Evolutionary conservation across 768 basidiomycete species (phyloP).

Genomic region (Auricularia sp.): DNA sequence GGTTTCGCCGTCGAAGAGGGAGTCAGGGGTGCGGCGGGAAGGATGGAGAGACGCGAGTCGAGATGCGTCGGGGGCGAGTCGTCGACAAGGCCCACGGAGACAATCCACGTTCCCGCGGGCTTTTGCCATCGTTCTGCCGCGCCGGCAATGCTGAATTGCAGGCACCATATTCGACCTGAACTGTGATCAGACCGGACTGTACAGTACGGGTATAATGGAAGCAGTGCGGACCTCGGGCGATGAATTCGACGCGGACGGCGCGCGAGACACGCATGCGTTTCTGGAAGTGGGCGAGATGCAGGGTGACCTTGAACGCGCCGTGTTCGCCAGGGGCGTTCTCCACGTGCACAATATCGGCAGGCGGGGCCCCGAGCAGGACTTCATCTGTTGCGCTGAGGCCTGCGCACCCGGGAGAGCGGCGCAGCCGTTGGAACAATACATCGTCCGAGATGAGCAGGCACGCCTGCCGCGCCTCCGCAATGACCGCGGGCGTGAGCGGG

Average conservation of each 20-base stretch:
- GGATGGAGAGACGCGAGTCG: not conserved
- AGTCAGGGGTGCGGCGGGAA: not conserved
- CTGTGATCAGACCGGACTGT: not conserved
- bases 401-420: conserved; percentile 40
- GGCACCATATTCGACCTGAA: conserved; percentile 48
- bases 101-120: not conserved
- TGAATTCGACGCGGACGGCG: conserved; percentile 49
- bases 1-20: not conserved
- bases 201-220: not conserved
- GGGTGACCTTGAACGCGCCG: conserved; percentile 26
- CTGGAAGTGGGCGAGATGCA: conserved; percentile 39
- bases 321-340: conserved; percentile 30
- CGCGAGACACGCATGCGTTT: conserved; percentile 60
- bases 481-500: conserved; percentile 31
- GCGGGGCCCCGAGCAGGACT: conserved; percentile 31
- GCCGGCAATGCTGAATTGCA: conserved; percentile 27
- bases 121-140: not conserved
- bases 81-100: not conserved
- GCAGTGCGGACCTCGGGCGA: conserved; percentile 38
- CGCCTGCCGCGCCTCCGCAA: conserved; percentile 55
- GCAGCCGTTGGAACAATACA: conserved; percentile 47
- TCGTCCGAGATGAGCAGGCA: conserved; percentile 58
- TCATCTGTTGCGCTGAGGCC: conserved; percentile 46
- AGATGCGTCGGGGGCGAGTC: not conserved
- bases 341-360: conserved; percentile 47